Evolutionary conservation across 2,329 filamentous ascomycete species (phyloP), one percentile per base, ranked within the genome.

Genomic region (Lachnellula arida): DNA sequence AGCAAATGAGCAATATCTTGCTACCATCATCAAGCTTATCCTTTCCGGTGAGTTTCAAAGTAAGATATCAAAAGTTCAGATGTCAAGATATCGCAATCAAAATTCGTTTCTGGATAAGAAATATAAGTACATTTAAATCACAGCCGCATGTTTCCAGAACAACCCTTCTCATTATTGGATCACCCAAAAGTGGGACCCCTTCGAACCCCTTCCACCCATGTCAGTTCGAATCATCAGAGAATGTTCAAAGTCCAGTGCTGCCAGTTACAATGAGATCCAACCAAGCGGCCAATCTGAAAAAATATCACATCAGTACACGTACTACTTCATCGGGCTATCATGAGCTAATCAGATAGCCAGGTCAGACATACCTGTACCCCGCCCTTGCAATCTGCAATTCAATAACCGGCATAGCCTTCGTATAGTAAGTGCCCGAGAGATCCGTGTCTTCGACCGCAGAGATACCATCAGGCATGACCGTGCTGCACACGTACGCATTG

Each of bases 301-400:
- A 12, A 19, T 2, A 12, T 53, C 39, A 50, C 9, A 17, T 47
- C 25, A 40, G 3, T 6, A 32, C 14, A 14, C 15, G 25, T 2
- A 46, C n/a, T 14, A 42, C 12, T 25, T 23, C 17, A 22, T 22
- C 22, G 22, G 4, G 22, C 22, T 4, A 42, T 56, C 60, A 34
- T 43, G 61, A 2, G 7, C 25, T 9, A 44, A 44, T 44, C 42
- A 19, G 6, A 17, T 23, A 4, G 22, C 22, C 11, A 22, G 25
- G 19, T 19, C 42, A 44, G 42, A 19, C 42, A 12, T 17, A 22
- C 42, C 87, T 78, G 68, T 84, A 87, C 12, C 87, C 87, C 6
- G 83, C 87, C 63, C 81, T 82, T 4, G 86, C 86, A 56, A 90
- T 77, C 68, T 86, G 81, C 57, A 80, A 66, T 70, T 89, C 82